A percentile compares a stretch with the other conserved stretches of the same genome.
Evolutionary conservation across 768 basidiomycete species (phyloP).

Genomic region (Pulveroboletus sp.): DNA sequence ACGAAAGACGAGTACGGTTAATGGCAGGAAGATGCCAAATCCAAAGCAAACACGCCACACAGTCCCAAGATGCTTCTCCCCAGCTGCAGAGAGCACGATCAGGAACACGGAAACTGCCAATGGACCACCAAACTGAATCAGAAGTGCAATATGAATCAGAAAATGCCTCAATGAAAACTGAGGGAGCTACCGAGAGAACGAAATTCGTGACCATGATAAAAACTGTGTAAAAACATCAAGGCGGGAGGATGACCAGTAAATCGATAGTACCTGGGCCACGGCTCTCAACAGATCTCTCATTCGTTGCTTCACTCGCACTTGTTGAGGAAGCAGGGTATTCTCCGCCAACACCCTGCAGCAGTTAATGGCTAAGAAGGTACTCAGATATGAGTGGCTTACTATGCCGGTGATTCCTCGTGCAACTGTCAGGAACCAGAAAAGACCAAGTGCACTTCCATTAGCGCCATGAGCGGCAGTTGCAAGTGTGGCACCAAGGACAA

Average conservation of each 20-base stretch:
- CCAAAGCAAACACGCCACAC: constrained; percentile 70
- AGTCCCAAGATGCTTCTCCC: constrained; percentile 54
- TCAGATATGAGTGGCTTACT: constrained; percentile 34
- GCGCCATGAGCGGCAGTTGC: constrained; percentile 66
- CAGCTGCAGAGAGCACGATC: constrained; percentile 64
- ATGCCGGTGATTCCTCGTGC: constrained; percentile 68
- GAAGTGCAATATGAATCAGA: not conserved
- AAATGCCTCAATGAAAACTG: not conserved
- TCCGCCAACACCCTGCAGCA: constrained; percentile 60
- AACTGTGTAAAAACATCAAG: constrained; percentile 32
- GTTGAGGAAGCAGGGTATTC: constrained; percentile 76
- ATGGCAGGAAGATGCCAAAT: constrained; percentile 56
- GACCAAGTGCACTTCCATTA: constrained; percentile 48
- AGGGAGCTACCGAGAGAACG: constrained; percentile 49
- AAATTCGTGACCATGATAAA: constrained; percentile 79
- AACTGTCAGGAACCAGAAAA: constrained; percentile 74
- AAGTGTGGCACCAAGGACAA: constrained; percentile 65
- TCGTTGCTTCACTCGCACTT: constrained; percentile 67
- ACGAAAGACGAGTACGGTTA: constrained; percentile 70
- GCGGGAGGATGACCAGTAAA: constrained; percentile 1
- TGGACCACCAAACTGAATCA: constrained; percentile 56
- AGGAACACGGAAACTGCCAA: constrained; percentile 64
- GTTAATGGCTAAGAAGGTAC: not conserved
- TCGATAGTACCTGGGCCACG: constrained; percentile 52
- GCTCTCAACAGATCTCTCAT: constrained; percentile 56